These are phyloP conservation scores for Trifolium repens DNA, from an alignment of 306 rosid species.

Conservation along the genomic window DNA sequence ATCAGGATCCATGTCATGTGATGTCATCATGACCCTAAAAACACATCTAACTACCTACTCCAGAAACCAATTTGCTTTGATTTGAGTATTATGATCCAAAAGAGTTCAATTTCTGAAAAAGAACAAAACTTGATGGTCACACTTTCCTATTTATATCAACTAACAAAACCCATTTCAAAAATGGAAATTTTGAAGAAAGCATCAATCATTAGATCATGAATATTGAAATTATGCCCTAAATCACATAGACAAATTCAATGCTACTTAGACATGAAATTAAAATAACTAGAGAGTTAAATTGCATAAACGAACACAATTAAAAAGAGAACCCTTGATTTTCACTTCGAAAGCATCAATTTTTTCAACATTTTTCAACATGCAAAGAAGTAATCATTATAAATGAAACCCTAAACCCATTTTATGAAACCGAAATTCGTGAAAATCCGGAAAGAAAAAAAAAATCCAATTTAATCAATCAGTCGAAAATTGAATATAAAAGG, in stretches of 20 bases:
- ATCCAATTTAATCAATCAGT: background rate
- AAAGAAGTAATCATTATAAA: constrained; percentile 16
- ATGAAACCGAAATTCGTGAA: constrained; percentile 25
- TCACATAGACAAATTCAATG: background rate
- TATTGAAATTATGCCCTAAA: constrained; percentile 11
- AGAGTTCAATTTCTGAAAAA: constrained; percentile 45
- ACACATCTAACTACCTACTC: constrained; percentile 43
- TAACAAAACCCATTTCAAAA: constrained; percentile 8
- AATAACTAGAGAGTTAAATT: background rate
- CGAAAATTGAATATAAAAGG: background rate
- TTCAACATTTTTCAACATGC: constrained; percentile 12
- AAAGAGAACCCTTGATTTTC: constrained; percentile 25
- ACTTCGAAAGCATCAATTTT: constrained; percentile 5
- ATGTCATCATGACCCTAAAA: constrained; percentile 53
- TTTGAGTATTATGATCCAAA: constrained; percentile 14
- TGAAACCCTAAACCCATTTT: constrained; percentile 42
- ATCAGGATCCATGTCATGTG: constrained; percentile 77
- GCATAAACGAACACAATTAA: background rate
- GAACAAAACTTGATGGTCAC: constrained; percentile 12
- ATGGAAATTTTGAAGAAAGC: constrained; percentile 8
- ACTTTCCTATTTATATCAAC: constrained; percentile 9
- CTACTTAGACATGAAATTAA: background rate
- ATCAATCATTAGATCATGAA: background rate
- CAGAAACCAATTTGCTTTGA: constrained; percentile 38
- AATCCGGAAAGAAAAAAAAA: background rate